phyloP scores from a whole-genome alignment of 495 filamentous ascomycete species.

The Staphylotrichum tortipilum region DNA sequence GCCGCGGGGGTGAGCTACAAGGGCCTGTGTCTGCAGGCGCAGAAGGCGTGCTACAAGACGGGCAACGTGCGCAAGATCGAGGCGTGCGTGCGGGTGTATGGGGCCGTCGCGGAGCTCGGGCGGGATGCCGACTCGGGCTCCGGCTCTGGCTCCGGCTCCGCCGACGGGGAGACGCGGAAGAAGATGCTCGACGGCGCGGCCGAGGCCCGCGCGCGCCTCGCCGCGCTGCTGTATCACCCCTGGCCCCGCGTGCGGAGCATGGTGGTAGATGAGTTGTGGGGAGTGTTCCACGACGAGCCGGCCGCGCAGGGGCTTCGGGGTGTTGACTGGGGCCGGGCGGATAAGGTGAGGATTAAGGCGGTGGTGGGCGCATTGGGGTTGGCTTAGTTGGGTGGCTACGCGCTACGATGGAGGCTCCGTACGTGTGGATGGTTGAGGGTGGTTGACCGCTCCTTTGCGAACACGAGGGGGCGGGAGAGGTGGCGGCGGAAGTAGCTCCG shows the following conservation, averaged over 20 bases:
- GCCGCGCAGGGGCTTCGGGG: constrained; percentile 23
- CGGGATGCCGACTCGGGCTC: not conserved
- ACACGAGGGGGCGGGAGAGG: too few species aligned
- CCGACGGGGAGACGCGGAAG: not conserved
- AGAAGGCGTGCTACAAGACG: constrained; percentile 76
- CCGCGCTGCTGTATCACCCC: constrained; percentile 37
- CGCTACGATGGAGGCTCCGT: too few species aligned
- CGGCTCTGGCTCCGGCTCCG: too few species aligned
- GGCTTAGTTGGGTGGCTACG: too few species aligned
- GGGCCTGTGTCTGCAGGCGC: constrained; percentile 56
- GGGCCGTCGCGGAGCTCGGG: constrained; percentile 43
- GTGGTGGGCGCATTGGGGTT: constrained; percentile 29
- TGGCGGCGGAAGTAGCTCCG: constrained; percentile 6
- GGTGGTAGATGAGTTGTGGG: constrained; percentile 43
- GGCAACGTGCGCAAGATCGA: constrained; percentile 68
- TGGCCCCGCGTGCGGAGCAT: constrained; percentile 37
- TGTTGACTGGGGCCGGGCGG: constrained; percentile 36
- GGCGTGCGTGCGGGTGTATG: constrained; percentile 70
- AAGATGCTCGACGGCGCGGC: constrained; percentile 21
- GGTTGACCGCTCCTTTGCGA: too few species aligned
- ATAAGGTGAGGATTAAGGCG: constrained; percentile 25
- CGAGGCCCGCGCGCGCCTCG: constrained; percentile 38
- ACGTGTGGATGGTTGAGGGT: too few species aligned
- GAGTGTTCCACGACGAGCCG: constrained; percentile 15
- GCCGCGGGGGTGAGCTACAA: constrained; percentile 27